A percentile compares a stretch with the other conserved stretches of the same genome.
Evolutionary conservation across 306 rosid species (phyloP).

Genomic region (Crotalaria pallida): DNA sequence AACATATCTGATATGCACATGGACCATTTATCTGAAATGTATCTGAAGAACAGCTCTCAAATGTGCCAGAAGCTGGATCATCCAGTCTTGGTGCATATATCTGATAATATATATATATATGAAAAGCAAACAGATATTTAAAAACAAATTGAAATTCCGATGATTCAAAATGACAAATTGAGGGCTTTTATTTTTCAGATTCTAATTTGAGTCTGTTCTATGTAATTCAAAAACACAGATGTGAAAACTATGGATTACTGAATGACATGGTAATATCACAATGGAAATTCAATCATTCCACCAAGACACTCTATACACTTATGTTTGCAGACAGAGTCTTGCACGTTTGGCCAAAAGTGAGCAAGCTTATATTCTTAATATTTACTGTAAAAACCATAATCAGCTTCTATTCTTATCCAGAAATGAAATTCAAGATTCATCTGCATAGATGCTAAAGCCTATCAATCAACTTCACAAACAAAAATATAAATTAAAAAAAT

Average conservation of each 20-base stretch:
- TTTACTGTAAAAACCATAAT: too few relatives aligned
- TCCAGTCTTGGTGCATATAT: conserved; percentile 41
- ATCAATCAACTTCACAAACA: background rate
- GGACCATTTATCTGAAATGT: conserved; percentile 44
- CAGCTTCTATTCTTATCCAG: too few relatives aligned
- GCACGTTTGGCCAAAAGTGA: background rate
- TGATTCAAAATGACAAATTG: background rate
- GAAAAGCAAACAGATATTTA: background rate
- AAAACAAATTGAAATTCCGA: conserved; percentile 1
- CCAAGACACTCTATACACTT: background rate
- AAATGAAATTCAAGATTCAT: background rate
- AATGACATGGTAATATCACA: background rate
- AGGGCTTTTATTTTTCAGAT: background rate
- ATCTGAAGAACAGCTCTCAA: conserved; percentile 43
- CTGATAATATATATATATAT: conserved; percentile 16
- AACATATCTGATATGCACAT: conserved; percentile 53
- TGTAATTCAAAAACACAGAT: background rate
- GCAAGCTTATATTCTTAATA: background rate
- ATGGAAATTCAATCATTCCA: background rate
- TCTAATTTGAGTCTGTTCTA: background rate
- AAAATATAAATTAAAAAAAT: background rate
- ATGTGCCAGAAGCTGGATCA: conserved; percentile 38
- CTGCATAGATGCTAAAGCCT: background rate
- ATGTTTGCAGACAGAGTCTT: background rate
- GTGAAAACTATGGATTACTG: background rate